Percentiles rank a stretch among this genome's conserved stretches.
Conservation (phyloP, 139 green algal species). For the Tetradesmus obliquus region DNA sequence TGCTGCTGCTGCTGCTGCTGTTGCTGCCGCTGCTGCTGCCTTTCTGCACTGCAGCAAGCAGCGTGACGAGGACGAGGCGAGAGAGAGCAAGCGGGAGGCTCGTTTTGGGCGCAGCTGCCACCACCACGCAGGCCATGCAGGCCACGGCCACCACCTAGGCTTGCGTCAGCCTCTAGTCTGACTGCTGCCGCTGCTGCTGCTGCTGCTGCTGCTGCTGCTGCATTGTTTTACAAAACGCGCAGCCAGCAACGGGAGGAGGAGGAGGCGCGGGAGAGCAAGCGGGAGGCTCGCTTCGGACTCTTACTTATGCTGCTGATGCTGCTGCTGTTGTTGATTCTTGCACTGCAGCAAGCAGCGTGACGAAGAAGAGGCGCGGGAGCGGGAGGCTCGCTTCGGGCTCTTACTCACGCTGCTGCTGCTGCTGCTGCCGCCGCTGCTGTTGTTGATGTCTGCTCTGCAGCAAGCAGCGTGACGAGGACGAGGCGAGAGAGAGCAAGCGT, state of each 20-base stretch:
- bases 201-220: background rate
- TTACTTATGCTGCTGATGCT: background rate
- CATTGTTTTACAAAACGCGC: background rate
- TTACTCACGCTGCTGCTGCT: background rate
- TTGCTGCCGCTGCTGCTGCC: too few species aligned
- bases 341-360: too few species aligned
- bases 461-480: constrained; percentile 25
- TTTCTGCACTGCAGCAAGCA: constrained; percentile 3
- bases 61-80: constrained; percentile 31
- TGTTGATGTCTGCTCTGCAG: constrained; percentile 8
- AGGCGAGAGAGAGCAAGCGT: constrained; percentile 18
- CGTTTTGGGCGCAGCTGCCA: constrained; percentile 31
- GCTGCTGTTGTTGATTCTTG: background rate
- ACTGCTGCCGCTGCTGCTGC: background rate
- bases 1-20: background rate
- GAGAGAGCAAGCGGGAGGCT: constrained; percentile 1
- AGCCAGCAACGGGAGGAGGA: too few species aligned
- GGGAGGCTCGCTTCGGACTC: background rate
- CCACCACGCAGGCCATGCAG: background rate
- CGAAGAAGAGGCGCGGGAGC: too few species aligned
- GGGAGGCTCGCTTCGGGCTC: too few species aligned
- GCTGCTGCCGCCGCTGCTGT: background rate
- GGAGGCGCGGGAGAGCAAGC: background rate
- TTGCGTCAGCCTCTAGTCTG: too few species aligned
- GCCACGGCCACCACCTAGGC: background rate